Percentiles rank a stretch among this genome's conserved stretches.
phyloP scores from a whole-genome alignment of 2,329 filamentous ascomycete genomes.

The Fusarium haematococcum region DNA sequence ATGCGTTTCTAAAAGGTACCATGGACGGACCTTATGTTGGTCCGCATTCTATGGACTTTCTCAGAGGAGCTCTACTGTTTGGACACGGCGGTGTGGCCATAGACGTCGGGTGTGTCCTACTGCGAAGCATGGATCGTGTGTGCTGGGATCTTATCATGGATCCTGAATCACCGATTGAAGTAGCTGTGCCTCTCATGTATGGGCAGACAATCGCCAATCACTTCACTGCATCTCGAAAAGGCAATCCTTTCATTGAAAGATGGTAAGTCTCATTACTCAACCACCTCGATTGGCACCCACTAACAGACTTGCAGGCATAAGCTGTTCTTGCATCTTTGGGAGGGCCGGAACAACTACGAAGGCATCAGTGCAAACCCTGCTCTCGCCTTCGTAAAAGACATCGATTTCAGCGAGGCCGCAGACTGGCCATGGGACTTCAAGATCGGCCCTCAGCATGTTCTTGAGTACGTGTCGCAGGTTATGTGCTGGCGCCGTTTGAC shows the following conservation, averaged over 20 bases:
- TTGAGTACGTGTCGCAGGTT: constrained; percentile 55
- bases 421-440: constrained; percentile 48
- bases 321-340: constrained; percentile 48
- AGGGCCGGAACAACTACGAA: constrained; percentile 39
- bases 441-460: constrained; percentile 42
- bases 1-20: constrained; percentile 36
- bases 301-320: constrained; percentile 47
- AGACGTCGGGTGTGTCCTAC: constrained; percentile 55
- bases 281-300: neutral
- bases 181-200: constrained; percentile 45
- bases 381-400: constrained; percentile 42
- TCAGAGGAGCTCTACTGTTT: constrained; percentile 55
- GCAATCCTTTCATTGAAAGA: constrained; percentile 53
- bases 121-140: constrained; percentile 51
- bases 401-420: constrained; percentile 45
- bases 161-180: constrained; percentile 45
- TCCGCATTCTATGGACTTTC: constrained; percentile 55
- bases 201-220: constrained; percentile 40
- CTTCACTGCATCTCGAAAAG: constrained; percentile 53
- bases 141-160: constrained; percentile 54
- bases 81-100: constrained; percentile 55
- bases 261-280: constrained; percentile 29
- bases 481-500: constrained; percentile 50
- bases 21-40: constrained; percentile 55
- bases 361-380: constrained; percentile 44